Conservation (phyloP, 2,329 filamentous ascomycete species). For the Monilinia fructicola region DNA sequence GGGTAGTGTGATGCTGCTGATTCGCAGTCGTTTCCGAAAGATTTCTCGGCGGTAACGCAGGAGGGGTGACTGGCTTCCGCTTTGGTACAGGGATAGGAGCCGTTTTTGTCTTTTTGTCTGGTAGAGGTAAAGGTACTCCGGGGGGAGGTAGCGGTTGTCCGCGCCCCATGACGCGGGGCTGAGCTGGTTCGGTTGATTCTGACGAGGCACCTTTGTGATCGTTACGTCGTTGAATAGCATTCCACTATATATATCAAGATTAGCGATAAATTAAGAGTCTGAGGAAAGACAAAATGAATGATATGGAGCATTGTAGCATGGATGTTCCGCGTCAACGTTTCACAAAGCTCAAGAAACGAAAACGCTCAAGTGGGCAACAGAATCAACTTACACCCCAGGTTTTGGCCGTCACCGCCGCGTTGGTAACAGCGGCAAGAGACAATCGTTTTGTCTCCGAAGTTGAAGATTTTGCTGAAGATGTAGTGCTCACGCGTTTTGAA, state of each 20-base stretch:
- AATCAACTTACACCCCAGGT: constrained; percentile 50
- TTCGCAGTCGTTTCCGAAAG: constrained; percentile 36
- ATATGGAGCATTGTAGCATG: background rate
- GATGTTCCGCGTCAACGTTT: background rate
- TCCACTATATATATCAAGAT: constrained; percentile 42
- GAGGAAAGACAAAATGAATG: background rate
- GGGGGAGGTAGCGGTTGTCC: constrained; percentile 80
- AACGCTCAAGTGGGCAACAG: background rate
- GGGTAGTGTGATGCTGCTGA: constrained; percentile 39
- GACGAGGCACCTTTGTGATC: constrained; percentile 38
- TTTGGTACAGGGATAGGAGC: constrained; percentile 59
- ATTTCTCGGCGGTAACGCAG: constrained; percentile 29
- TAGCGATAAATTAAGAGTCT: background rate
- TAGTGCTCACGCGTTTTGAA: constrained; percentile 41
- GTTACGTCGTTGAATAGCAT: constrained; percentile 52
- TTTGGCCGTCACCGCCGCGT: constrained; percentile 55
- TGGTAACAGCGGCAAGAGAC: constrained; percentile 55
- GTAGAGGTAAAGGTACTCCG: constrained; percentile 73
- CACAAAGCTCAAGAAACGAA: background rate
- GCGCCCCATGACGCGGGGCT: constrained; percentile 69
- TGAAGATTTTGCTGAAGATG: constrained; percentile 36
- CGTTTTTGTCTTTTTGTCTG: constrained; percentile 59
- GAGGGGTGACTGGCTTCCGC: constrained; percentile 60
- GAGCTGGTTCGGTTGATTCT: constrained; percentile 46
- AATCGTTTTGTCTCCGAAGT: constrained; percentile 47